These are phyloP conservation scores for Grosmannia penicillata DNA, from an alignment of 2,329 filamentous ascomycete species.

Conservation along the genomic window DNA sequence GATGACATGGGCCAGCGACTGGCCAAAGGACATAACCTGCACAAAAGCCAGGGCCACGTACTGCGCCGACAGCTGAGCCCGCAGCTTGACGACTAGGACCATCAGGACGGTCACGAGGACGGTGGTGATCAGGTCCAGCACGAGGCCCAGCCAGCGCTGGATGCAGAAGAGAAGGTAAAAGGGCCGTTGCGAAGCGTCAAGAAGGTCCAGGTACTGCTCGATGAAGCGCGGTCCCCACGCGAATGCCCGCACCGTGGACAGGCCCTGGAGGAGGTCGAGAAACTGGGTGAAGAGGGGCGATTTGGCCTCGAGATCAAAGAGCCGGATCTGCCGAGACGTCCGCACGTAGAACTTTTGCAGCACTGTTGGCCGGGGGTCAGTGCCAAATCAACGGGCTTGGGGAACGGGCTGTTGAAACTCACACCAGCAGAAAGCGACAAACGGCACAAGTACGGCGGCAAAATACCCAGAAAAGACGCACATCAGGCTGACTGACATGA, in stretches of 20 bases:
- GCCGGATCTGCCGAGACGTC: constrained; percentile 34
- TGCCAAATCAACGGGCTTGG: too few relatives aligned
- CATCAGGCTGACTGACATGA: not conserved
- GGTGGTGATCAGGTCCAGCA: constrained; percentile 21
- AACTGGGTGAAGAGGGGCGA: constrained; percentile 28
- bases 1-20: constrained; percentile 9
- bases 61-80: constrained; percentile 13
- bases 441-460: not conserved
- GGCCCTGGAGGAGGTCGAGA: constrained; percentile 29
- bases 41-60: constrained; percentile 17
- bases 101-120: constrained; percentile 19
- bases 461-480: constrained; percentile 1
- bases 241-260: constrained; percentile 36
- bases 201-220: constrained; percentile 26
- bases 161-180: constrained; percentile 41
- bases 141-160: constrained; percentile 35
- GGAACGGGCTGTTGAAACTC: too few relatives aligned
- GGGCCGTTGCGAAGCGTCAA: constrained; percentile 39
- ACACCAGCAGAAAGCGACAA: constrained; percentile 14
- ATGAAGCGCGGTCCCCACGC: constrained; percentile 30
- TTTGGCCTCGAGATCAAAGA: constrained; percentile 35
- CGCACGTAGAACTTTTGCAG: constrained; percentile 35
- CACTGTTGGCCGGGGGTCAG: too few relatives aligned
- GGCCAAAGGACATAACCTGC: constrained; percentile 9
- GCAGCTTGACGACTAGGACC: constrained; percentile 17